Evolutionary conservation across 331 rosid species (phyloP).

Genomic region (Rosa hybrid): DNA sequence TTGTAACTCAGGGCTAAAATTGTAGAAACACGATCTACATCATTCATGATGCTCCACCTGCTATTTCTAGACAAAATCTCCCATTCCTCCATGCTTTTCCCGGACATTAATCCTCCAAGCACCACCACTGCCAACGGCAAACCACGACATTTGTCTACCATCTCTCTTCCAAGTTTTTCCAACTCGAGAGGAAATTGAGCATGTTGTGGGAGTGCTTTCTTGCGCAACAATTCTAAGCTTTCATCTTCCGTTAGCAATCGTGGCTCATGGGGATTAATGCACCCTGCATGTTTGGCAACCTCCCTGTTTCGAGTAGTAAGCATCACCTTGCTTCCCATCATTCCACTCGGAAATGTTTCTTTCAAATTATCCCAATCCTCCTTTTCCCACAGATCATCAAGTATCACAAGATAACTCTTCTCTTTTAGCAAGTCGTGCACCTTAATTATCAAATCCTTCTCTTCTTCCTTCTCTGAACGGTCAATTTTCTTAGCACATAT

Average conservation of each 20-base stretch:
- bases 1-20: slow-evolving; percentile 40
- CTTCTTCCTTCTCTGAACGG: not conserved
- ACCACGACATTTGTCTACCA: not conserved
- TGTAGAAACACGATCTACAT: not conserved
- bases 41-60: not conserved
- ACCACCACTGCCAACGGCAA: slow-evolving; percentile 15
- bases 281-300: slow-evolving; percentile 35
- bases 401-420: slow-evolving; percentile 23
- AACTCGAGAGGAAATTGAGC: not conserved
- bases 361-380: not conserved
- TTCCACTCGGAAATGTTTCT: slow-evolving; percentile 17
- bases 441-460: not conserved
- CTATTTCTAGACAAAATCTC: slow-evolving; percentile 9
- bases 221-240: slow-evolving; percentile 31
- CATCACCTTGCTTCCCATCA: slow-evolving; percentile 23
- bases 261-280: slow-evolving; percentile 34
- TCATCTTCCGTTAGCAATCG: slow-evolving; percentile 36
- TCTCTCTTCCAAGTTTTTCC: not conserved
- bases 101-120: slow-evolving; percentile 13
- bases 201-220: not conserved
- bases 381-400: slow-evolving; percentile 23
- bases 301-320: slow-evolving; percentile 22
- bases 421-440: not conserved
- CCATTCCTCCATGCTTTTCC: not conserved
- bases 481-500: not conserved